Evolutionary conservation across 176 grass and related monocot genomes (phyloP).

Genomic region (Panicum miliaceum): DNA sequence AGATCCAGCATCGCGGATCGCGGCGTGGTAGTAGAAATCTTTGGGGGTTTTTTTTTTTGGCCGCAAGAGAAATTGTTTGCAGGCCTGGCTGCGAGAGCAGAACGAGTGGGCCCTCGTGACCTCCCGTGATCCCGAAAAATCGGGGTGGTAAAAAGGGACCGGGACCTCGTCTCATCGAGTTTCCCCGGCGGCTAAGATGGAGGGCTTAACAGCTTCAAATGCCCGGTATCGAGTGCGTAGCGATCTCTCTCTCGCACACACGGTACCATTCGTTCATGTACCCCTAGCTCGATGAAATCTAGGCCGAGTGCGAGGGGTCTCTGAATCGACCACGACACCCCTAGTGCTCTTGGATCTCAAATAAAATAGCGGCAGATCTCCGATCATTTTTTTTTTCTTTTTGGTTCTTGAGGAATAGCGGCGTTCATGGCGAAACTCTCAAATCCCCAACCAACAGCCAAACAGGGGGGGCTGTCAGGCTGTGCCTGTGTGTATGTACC

Average conservation of each 20-base stretch:
- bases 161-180: slow-evolving; percentile 9
- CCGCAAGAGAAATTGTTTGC: too few species aligned
- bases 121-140: neutral
- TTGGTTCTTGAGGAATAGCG: neutral
- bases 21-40: neutral
- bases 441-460: slow-evolving; percentile 10
- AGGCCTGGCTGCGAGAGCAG: neutral
- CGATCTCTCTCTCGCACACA: too few species aligned
- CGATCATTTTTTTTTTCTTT: neutral
- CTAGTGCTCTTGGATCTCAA: slow-evolving; percentile 5
- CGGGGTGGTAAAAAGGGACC: neutral
- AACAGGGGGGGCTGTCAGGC: neutral
- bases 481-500: neutral
- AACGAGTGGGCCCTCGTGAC: neutral
- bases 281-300: neutral
- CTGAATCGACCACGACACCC: neutral
- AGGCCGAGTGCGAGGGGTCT: neutral
- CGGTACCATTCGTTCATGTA: too few species aligned
- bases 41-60: too few species aligned
- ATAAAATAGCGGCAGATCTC: neutral
- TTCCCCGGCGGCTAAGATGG: neutral
- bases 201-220: neutral
- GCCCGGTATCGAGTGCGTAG: too few species aligned
- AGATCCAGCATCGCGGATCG: slow-evolving; percentile 30
- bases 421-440: slow-evolving; percentile 11